phyloP scores from a whole-genome alignment of 192 early-diverging fungal genomes.

The Podila epigama region DNA sequence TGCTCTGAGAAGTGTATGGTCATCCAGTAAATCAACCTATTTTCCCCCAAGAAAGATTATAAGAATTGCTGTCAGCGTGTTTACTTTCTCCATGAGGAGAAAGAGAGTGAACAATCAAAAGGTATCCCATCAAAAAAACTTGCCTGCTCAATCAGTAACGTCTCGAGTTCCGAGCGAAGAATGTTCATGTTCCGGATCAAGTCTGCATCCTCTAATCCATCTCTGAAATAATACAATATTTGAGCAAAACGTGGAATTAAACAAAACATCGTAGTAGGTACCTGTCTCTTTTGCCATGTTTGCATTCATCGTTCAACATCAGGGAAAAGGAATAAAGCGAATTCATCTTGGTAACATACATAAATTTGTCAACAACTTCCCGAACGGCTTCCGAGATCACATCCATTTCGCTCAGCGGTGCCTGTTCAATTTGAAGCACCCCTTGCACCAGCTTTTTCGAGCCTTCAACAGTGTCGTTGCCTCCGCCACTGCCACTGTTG shows the following conservation, averaged over 20 bases:
- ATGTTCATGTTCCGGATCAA: constrained; percentile 13
- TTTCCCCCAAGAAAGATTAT: background rate
- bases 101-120: too few relatives aligned
- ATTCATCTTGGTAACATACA: constrained; percentile 2
- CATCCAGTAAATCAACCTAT: constrained; percentile 36
- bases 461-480: background rate
- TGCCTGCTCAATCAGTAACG: constrained; percentile 36
- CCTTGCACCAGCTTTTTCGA: constrained; percentile 17
- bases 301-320: too few relatives aligned
- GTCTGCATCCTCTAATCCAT: constrained; percentile 17
- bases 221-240: constrained; percentile 3
- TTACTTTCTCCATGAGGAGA: too few relatives aligned
- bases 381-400: constrained; percentile 42
- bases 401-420: constrained; percentile 45
- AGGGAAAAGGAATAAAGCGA: background rate
- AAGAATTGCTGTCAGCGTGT: too few relatives aligned
- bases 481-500: background rate
- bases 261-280: too few relatives aligned
- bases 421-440: constrained; percentile 20
- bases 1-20: constrained; percentile 17
- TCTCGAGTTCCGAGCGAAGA: constrained; percentile 24
- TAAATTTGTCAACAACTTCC: constrained; percentile 29
- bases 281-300: too few relatives aligned
- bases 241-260: too few relatives aligned
- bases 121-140: background rate